Percentiles rank a stretch among this genome's conserved stretches.
Conservation (phyloP, 2,329 filamentous ascomycete genomes). For the Colletotrichum sidae region DNA sequence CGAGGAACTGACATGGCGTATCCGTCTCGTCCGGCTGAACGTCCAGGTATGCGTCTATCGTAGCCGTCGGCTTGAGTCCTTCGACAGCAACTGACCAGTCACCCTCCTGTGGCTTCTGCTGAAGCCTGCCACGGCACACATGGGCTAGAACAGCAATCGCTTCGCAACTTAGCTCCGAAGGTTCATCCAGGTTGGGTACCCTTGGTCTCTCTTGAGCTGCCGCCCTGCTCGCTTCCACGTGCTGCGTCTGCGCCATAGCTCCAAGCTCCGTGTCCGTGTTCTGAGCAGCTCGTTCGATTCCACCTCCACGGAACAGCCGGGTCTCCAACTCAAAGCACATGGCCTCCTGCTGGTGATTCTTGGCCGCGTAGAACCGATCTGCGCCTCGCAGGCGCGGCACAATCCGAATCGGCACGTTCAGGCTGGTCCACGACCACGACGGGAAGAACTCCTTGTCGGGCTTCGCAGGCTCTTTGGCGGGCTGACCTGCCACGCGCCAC, state of each 20-base stretch:
- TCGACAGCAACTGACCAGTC: conserved; percentile 1
- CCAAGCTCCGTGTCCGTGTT: too few species aligned
- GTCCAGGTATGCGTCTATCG: conserved; percentile 10
- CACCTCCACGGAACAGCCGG: background rate
- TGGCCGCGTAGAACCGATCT: background rate
- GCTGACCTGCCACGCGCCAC: conserved; percentile 28
- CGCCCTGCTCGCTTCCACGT: background rate
- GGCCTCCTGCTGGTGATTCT: background rate
- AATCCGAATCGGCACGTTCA: conserved; percentile 3
- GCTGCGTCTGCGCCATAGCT: too few species aligned
- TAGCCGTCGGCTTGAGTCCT: background rate
- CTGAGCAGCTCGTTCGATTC: background rate
- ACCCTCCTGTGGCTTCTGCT: too few species aligned
- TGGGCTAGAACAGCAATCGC: background rate
- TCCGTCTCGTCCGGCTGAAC: background rate
- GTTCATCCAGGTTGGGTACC: background rate
- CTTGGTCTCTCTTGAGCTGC: background rate
- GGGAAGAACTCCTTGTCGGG: background rate
- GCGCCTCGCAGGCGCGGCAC: background rate
- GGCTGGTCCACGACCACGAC: conserved; percentile 17
- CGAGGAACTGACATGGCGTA: background rate
- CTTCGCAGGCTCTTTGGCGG: too few species aligned
- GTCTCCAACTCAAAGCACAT: conserved; percentile 6
- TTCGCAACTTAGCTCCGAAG: background rate
- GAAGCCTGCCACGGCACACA: background rate